Evolutionary conservation across 768 basidiomycete genomes (phyloP).

Genomic region (Dendrothele bispora): DNA sequence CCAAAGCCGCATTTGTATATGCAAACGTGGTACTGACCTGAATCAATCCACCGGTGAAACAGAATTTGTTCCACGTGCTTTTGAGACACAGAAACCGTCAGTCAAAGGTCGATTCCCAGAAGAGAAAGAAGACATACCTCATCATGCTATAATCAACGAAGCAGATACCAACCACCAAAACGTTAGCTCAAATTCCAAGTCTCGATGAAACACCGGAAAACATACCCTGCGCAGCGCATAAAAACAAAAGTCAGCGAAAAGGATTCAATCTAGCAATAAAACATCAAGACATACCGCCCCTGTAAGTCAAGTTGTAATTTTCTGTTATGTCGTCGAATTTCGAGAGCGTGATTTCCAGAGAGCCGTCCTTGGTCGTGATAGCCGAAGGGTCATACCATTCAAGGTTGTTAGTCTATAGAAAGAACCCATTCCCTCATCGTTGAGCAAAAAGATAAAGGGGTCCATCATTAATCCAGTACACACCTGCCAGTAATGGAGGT

Average conservation of each 20-base stretch:
- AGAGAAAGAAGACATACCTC: no score
- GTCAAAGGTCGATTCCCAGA: background rate
- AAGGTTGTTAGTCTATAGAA: constrained; percentile 52
- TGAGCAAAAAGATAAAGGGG: background rate
- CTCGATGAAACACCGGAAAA: constrained; percentile 3
- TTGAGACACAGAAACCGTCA: no score
- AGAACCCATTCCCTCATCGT: constrained; percentile 20
- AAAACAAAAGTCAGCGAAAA: constrained; percentile 21
- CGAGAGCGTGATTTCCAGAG: constrained; percentile 68
- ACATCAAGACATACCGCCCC: constrained; percentile 19
- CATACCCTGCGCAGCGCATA: constrained; percentile 1
- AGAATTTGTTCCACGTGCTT: constrained; percentile 60
- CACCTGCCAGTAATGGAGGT: constrained; percentile 65
- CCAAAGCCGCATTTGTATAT: no score
- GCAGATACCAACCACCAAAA: constrained; percentile 20
- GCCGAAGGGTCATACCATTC: constrained; percentile 79
- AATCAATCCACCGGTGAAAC: constrained; percentile 78
- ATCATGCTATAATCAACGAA: no score
- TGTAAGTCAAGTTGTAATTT: constrained; percentile 72
- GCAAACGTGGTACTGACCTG: constrained; percentile 44
- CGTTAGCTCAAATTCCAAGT: no score
- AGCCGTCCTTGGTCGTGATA: constrained; percentile 68
- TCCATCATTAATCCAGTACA: background rate
- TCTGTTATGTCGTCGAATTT: no score
- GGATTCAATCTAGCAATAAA: background rate